Percentiles rank a stretch among this genome's conserved stretches.
phyloP scores from a whole-genome alignment of 2,329 filamentous ascomycete genomes.

The Periconia sp. region DNA sequence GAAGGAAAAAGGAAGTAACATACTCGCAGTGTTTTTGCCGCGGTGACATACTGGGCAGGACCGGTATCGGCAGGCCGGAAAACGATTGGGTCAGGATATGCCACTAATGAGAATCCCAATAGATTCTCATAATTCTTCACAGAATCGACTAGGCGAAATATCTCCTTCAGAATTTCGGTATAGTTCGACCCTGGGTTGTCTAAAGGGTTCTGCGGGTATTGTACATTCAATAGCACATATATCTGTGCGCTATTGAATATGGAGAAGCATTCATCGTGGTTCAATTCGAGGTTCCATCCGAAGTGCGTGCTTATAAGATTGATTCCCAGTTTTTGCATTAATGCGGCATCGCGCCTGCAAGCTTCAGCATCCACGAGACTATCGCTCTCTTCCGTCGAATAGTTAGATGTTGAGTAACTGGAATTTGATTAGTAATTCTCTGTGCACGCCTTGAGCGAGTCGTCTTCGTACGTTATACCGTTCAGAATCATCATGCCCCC shows the following conservation, averaged over 20 bases:
- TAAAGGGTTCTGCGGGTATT: constrained; percentile 6
- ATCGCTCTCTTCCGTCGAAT: constrained; percentile 10
- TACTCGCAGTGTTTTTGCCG: constrained; percentile 10
- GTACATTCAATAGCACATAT: constrained; percentile 4
- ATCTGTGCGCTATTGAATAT: constrained; percentile 17
- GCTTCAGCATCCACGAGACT: constrained; percentile 8
- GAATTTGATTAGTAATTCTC: constrained; percentile 1
- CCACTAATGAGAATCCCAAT: constrained; percentile 9
- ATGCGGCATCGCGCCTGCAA: constrained; percentile 17
- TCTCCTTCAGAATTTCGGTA: constrained; percentile 6
- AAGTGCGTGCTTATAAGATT: constrained; percentile 12
- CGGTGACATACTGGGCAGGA: constrained; percentile 9
- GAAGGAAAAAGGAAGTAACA: no score
- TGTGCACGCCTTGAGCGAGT: background rate
- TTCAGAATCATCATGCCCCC: constrained; percentile 10
- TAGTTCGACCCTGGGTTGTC: constrained; percentile 1
- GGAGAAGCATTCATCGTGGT: constrained; percentile 17
- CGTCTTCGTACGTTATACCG: constrained; percentile 5
- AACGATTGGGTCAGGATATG: background rate
- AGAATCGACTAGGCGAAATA: constrained; percentile 12
- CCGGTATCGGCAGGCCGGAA: no score
- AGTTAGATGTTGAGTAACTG: constrained; percentile 22
- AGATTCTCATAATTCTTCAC: constrained; percentile 18
- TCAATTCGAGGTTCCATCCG: constrained; percentile 4
- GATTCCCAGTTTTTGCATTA: constrained; percentile 13